Evolutionary conservation across 768 basidiomycete species (phyloP).

Genomic region (Suillus luteus): DNA sequence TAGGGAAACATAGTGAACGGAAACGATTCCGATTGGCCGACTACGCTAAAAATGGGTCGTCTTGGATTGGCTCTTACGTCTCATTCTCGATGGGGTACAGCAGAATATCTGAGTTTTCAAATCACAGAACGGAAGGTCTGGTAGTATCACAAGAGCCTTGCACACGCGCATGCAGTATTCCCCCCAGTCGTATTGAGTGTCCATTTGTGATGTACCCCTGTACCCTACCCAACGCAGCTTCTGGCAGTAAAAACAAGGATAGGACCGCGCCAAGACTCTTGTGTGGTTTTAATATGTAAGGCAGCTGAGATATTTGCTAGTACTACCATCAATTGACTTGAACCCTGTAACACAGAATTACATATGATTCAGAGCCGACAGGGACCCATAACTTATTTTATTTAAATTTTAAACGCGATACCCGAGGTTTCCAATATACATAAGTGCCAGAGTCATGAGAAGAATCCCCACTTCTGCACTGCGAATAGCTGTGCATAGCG

Average conservation of each 20-base stretch:
- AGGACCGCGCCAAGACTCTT: neutral
- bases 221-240: no score
- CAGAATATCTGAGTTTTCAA: neutral
- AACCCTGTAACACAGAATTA: no score
- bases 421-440: neutral
- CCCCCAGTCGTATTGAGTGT: neutral
- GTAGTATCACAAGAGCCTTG: neutral
- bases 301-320: neutral
- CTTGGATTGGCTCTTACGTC: neutral
- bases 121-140: neutral
- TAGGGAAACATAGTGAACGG: neutral
- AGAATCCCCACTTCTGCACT: neutral
- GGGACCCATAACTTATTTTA: neutral
- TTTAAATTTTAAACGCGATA: neutral
- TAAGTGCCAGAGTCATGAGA: conserved; percentile 3
- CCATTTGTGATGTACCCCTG: neutral
- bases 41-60: neutral
- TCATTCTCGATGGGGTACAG: neutral
- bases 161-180: neutral
- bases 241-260: neutral
- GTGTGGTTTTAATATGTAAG: neutral
- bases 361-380: neutral
- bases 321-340: neutral
- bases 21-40: neutral
- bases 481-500: neutral